A percentile compares a stretch with the other conserved stretches of the same genome.
phyloP scores from a whole-genome alignment of 345 rosid genomes.

The Rhizophora mangle region DNA sequence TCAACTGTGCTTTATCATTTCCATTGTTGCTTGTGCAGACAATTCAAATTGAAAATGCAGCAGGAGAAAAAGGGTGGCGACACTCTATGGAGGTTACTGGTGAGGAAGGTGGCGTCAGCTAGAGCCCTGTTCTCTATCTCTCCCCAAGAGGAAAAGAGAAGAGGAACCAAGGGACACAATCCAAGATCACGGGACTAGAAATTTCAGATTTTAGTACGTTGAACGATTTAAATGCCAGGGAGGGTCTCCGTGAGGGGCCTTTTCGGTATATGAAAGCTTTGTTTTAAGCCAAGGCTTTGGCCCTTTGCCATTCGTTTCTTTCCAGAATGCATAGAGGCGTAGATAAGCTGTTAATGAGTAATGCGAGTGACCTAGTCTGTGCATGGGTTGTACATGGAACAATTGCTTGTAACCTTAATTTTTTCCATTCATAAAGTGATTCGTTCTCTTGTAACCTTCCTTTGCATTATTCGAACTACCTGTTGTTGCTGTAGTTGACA shows the following conservation, averaged over 20 bases:
- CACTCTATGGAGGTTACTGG: conserved; percentile 64
- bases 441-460: not conserved
- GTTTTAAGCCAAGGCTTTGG: not conserved
- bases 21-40: conserved; percentile 42
- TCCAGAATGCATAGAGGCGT: not conserved
- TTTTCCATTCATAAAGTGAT: not conserved
- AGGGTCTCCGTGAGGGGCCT: too few species aligned
- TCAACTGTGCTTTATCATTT: not conserved
- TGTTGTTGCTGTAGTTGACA: not conserved
- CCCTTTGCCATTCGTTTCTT: not conserved
- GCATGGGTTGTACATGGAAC: conserved; percentile 7
- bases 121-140: conserved; percentile 55
- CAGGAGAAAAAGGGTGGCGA: conserved; percentile 46
- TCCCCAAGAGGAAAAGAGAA: conserved; percentile 52
- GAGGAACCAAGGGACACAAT: conserved; percentile 27
- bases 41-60: conserved; percentile 53
- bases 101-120: conserved; percentile 68
- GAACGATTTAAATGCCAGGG: not conserved
- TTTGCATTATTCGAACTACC: not conserved
- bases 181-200: conserved; percentile 13
- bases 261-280: too few species aligned
- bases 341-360: not conserved
- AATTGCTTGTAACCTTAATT: not conserved
- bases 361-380: not conserved
- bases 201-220: not conserved